Evolutionary conservation across 257 asterid species (phyloP), one percentile per base, ranked within the genome.

Genomic region (Penstemon newberryi): DNA sequence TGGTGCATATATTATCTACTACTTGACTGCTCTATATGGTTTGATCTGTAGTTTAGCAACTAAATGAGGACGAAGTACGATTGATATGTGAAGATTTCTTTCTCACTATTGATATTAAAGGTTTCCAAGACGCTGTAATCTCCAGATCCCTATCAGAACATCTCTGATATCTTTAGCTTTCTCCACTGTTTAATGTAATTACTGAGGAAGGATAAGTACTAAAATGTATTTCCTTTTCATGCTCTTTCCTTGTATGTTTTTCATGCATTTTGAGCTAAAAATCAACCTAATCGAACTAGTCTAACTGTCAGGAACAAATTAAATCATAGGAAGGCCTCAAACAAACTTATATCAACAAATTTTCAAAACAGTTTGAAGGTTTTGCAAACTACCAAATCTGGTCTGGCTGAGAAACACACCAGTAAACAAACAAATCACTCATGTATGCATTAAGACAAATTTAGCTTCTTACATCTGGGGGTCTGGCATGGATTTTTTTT

Each of bases 321-420:
- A 44, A 46, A 7, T 40, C 15, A 44, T 4, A 42, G 53, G 25
- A 25, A 36, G 57, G 52, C 12, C 10, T 3, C 50, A 12, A 44
- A 39, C 65, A 56, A 66, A 45, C 7, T 56, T 64, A 44, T 67
- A 19, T 41, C 12, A 58, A 41, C 25, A 57, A 37, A 58, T 25
- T 25, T 25, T 1, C 33, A 25, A 25, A 25, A 25, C 33, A 25
- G 33, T 1, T 25, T 66, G 71, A 66, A 53, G 39, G 36, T 15
- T 12, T 11, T 58, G 10, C 6, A 12, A n/a, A 8, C 15, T 3
- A 10, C 10, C 38, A n/a, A 38, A n/a, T 5, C n/a, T 38, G 46
- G 47, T 58, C 36, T 58, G 65, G 51, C 63, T 40, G 39, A 66
- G 71, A 66, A 51, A 52, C 13, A 25, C 25, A 63, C 13, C 13